These are phyloP conservation scores for Waltergamsia citrina DNA, from an alignment of 2,329 filamentous ascomycete genomes.

Conservation along the genomic window DNA sequence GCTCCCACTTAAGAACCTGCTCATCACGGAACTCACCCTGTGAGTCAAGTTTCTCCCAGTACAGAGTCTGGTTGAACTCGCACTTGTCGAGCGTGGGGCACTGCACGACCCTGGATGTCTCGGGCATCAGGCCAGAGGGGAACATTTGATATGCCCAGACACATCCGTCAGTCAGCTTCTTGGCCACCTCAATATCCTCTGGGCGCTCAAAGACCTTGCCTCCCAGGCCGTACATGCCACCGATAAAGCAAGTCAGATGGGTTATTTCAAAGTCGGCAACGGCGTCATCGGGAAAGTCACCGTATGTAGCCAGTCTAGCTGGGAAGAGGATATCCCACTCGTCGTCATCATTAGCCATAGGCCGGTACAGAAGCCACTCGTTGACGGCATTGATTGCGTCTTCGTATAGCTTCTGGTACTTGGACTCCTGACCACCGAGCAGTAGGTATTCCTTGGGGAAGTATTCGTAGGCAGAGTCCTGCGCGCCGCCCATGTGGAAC, in stretches of 20 bases:
- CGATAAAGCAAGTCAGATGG: conserved; percentile 59
- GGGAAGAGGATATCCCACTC: conserved; percentile 64
- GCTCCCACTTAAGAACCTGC: conserved; percentile 34
- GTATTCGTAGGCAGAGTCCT: conserved; percentile 66
- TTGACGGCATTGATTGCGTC: conserved; percentile 58
- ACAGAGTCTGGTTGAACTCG: conserved; percentile 38
- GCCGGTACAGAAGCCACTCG: conserved; percentile 66
- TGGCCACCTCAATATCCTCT: conserved; percentile 52
- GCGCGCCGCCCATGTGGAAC: conserved; percentile 53
- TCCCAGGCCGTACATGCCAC: conserved; percentile 60
- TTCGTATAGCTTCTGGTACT: conserved; percentile 67
- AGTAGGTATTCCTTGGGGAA: conserved; percentile 62
- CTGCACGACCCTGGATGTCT: conserved; percentile 31
- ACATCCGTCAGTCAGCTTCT: conserved; percentile 57
- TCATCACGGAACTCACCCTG: conserved; percentile 29
- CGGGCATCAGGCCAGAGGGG: conserved; percentile 56
- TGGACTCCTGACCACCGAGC: conserved; percentile 62
- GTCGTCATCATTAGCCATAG: conserved; percentile 56
- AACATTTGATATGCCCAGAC: conserved; percentile 60
- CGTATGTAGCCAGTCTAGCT: conserved; percentile 40
- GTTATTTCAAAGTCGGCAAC: conserved; percentile 49
- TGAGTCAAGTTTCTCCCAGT: conserved; percentile 39
- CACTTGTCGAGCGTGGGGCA: conserved; percentile 39
- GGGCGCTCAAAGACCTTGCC: conserved; percentile 51
- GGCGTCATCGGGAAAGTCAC: conserved; percentile 29